phyloP scores from a whole-genome alignment of 805 yeast species.

The Cyberlindnera mississippiensis region DNA sequence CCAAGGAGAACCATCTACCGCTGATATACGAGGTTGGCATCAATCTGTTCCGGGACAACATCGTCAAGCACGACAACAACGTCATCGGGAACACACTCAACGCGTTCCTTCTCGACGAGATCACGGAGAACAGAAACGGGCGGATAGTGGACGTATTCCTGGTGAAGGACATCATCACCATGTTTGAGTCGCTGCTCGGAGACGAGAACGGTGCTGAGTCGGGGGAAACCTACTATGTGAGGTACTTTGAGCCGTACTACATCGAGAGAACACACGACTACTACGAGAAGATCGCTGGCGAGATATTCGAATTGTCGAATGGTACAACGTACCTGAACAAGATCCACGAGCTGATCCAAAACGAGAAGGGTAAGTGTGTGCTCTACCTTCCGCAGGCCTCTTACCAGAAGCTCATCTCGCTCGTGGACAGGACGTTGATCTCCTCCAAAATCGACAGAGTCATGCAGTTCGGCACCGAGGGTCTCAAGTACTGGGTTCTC shows the following conservation, averaged over 20 bases:
- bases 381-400: conserved; percentile 53
- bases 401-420: conserved; percentile 46
- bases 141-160: conserved; percentile 52
- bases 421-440: conserved; percentile 59
- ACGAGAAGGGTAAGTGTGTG: conserved; percentile 56
- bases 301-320: conserved; percentile 38
- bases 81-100: conserved; percentile 50
- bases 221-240: conserved; percentile 59
- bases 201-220: conserved; percentile 32
- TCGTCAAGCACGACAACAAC: conserved; percentile 47
- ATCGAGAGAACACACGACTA: conserved; percentile 50
- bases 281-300: conserved; percentile 45
- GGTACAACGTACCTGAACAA: conserved; percentile 56
- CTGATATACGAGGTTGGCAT: conserved; percentile 73
- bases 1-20: conserved; percentile 61
- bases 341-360: conserved; percentile 49
- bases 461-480: conserved; percentile 48
- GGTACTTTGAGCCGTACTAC: conserved; percentile 63
- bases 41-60: conserved; percentile 55
- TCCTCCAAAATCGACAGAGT: conserved; percentile 53
- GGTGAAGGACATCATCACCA: conserved; percentile 57
- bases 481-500: conserved; percentile 53
- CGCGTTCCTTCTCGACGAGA: conserved; percentile 47
- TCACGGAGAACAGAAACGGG: conserved; percentile 54
- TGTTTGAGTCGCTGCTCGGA: conserved; percentile 67